A percentile compares a stretch with the other conserved stretches of the same genome.
phyloP scores from a whole-genome alignment of 1,284 basidiomycete species.

The Tranzscheliella williamsii region DNA sequence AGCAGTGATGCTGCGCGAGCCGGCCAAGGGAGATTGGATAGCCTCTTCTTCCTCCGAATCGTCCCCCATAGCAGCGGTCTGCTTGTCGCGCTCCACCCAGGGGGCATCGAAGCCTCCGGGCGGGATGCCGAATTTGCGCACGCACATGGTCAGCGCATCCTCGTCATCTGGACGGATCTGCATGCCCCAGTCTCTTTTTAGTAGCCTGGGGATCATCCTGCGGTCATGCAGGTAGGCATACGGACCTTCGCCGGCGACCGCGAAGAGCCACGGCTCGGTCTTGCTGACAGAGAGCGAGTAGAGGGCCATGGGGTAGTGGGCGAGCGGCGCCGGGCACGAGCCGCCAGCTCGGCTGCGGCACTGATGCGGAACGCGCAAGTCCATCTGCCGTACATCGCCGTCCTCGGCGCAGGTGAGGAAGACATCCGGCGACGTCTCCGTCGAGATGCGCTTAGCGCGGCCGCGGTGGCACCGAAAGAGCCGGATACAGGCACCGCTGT shows the following conservation, averaged over 20 bases:
- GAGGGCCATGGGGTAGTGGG: conserved; percentile 63
- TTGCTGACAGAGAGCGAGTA: conserved; percentile 64
- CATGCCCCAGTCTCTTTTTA: conserved; percentile 75
- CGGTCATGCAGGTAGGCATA: conserved; percentile 88
- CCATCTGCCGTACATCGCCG: conserved; percentile 73
- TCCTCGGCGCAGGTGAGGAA: conserved; percentile 86
- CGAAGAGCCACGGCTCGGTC: conserved; percentile 64
- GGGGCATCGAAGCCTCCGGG: conserved; percentile 49
- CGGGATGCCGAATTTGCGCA: conserved; percentile 77
- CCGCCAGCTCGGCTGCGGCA: conserved; percentile 57
- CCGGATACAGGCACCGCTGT: conserved; percentile 36
- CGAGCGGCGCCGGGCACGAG: conserved; percentile 70
- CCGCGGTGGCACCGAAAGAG: conserved; percentile 55
- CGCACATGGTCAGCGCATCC: conserved; percentile 73
- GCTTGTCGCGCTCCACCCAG: conserved; percentile 8
- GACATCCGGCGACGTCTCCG: conserved; percentile 77
- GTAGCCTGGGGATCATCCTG: conserved; percentile 71
- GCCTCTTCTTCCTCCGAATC: conserved; percentile 1
- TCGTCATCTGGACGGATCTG: conserved; percentile 60
- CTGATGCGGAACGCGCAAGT: conserved; percentile 72
- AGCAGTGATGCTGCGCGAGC: conserved; percentile 49
- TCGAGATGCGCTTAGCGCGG: conserved; percentile 73
- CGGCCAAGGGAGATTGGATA: neutral
- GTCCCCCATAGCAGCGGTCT: conserved; percentile 5
- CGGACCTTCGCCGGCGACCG: conserved; percentile 62